Base-by-base conservation (phyloP, 306 rosid species). In the Prunus salicina region DNA sequence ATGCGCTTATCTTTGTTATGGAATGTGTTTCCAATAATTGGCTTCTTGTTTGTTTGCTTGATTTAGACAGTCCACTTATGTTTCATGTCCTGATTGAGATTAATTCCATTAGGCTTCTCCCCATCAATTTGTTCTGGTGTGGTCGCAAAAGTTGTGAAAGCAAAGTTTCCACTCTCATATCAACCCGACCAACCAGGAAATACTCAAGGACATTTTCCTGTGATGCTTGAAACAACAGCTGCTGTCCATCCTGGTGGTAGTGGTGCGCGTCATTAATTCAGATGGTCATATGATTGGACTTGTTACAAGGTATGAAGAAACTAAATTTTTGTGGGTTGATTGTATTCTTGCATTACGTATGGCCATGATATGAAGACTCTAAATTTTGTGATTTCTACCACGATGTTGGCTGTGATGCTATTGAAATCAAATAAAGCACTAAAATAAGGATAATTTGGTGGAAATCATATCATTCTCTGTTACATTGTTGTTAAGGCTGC, bases 201-300 rank as follows among this genome's bases (percentile, higher is more conserved):
- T 73, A 66, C 79, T 9, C 70, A 53, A 32, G 83, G 67, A 73
- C 63, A 68, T 70, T 81, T 88, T 74, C 97, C 96, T 6, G 96
- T 81, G 64, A 95, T 92, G 97, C 92, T 95, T 34, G 97, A 95
- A 89, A 92, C 98, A 75, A 92, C 97, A 52, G 96, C 99, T 28
- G 89, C 97, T 71, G 91, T 95, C 86, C 97, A 92, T 83, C 97
- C 99, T 18, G 99, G 99, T 66, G 90, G 96, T 81, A 95, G 99
- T 84, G 97, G 99, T 64, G 97, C 47, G 93, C 97, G 93, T 95
- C 57, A 84, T 95, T 73, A 87, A 95, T 87, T 84, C 87, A 28
- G 90, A 88, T 34, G 99, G 97, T 74, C 91, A 78, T 85, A 89
- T 92, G 97, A 92, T 95, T 80, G 97, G 98, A 75, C 88, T 92